Evolutionary conservation across 345 rosid genomes (phyloP), one percentile per base, ranked within the genome.

Genomic region (Hypericum androsaemum): DNA sequence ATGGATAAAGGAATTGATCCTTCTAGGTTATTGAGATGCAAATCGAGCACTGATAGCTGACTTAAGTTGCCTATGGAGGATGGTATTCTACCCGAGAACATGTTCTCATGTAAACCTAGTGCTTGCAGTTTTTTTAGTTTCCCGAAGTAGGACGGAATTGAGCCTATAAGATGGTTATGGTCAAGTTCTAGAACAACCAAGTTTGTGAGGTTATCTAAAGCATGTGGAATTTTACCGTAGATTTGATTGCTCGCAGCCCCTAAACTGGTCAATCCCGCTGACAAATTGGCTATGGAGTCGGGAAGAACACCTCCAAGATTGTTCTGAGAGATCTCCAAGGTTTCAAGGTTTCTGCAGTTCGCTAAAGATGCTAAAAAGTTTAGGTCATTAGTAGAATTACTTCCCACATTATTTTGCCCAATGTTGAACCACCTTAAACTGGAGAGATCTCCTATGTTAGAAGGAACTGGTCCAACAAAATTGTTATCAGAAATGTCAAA

Each of bases 391-490:
- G n/a, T n/a, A n/a, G n/a, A n/a, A n/a, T n/a, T n/a, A n/a, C n/a
- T n/a, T n/a, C n/a, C n/a, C n/a, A n/a, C n/a, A n/a, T n/a, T n/a
- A n/a, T n/a, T n/a, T n/a, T n/a, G n/a, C n/a, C n/a, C n/a, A n/a
- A 22, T 22, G 1, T 4, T 22, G 32, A 22, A 22, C 32, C 4
- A 1, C 32, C 32, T 22, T 22, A 22, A 22, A 22, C 32, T 22
- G 2, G 1, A 42, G 36, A 64, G 60, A 60, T 69, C 69, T 38
- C 56, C 56, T 14, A 74, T 10, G 0, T 71, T 58, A 1, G 12
- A 7, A 0, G 72, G 74, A 46, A 74, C 47, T 2, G 32, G 32
- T 8, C 72, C 74, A 0, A 36, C 10, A 6, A 69, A 41, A 0
- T 7, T 12, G 40, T 72, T 64, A 1, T 0, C 1, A 0, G 39